Conservation (phyloP, 2,329 filamentous ascomycete species). For the Dactylellina drechsleri region DNA sequence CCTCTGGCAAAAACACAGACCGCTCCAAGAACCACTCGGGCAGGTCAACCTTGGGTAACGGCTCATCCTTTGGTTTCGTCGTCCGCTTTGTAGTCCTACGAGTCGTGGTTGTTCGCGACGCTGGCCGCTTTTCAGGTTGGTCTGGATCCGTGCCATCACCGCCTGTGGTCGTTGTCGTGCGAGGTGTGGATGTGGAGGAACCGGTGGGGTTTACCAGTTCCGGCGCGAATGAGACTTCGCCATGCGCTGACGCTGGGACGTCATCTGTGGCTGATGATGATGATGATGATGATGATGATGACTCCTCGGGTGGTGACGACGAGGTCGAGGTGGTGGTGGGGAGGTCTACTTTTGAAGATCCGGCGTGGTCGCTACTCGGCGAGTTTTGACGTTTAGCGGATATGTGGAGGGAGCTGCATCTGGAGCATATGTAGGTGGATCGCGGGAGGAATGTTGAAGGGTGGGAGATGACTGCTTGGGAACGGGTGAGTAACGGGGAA, state of each 20-base stretch:
- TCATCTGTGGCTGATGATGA: conserved; percentile 29
- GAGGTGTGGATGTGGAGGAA: neutral
- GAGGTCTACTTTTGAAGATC: neutral
- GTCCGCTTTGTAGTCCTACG: conserved; percentile 40
- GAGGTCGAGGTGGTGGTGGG: conserved; percentile 3
- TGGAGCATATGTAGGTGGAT: conserved; percentile 61
- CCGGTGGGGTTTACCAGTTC: conserved; percentile 23
- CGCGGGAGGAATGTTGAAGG: neutral
- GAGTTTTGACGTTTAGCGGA: conserved; percentile 43
- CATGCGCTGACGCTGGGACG: conserved; percentile 2
- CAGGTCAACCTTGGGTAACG: conserved; percentile 63
- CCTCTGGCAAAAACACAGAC: conserved; percentile 65
- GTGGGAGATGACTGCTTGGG: neutral
- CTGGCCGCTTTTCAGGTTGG: conserved; percentile 48
- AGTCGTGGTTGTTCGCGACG: conserved; percentile 13
- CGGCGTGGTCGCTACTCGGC: conserved; percentile 17
- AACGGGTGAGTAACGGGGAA: conserved; percentile 55
- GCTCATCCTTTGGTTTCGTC: conserved; percentile 38
- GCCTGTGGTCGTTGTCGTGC: conserved; percentile 18
- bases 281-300: too few relatives aligned
- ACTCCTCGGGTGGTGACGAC: conserved; percentile 27
- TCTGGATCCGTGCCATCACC: conserved; percentile 59
- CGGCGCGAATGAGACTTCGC: conserved; percentile 24
- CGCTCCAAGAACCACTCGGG: conserved; percentile 69
- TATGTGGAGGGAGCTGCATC: conserved; percentile 57